Conservation (phyloP, 345 rosid species). For the rapeseed (Brassica napus) region Da-Ae NC_063448.1:10625501-10626000, state of each 20-base stretch:
- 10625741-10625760: not conserved
- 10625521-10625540: constrained; percentile 70
- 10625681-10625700: constrained; percentile 70
- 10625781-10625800: not conserved
- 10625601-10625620: constrained; percentile 37
- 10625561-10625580: constrained; percentile 2
- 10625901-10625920: constrained; percentile 81
- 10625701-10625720: constrained; percentile 76
- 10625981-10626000: constrained; percentile 4
- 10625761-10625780: not conserved
- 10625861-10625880: constrained; percentile 82
- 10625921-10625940: constrained; percentile 71
- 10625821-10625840: constrained; percentile 85
- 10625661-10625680: constrained; percentile 78
- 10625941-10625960: not conserved
- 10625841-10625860: constrained; percentile 88
- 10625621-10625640: constrained; percentile 95
- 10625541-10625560: constrained; percentile 49
- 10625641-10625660: constrained; percentile 73
- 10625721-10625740: constrained; percentile 20
- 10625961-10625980: constrained; percentile 11
- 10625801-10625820: constrained; percentile 61
- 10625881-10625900: constrained; percentile 93
- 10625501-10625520: constrained; percentile 62
- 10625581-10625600: not conserved